Percentiles rank a stretch among this genome's conserved stretches.
These are phyloP conservation scores for Coprinellus micaceus DNA, from an alignment of 768 basidiomycete species.

Conservation along the genomic window DNA sequence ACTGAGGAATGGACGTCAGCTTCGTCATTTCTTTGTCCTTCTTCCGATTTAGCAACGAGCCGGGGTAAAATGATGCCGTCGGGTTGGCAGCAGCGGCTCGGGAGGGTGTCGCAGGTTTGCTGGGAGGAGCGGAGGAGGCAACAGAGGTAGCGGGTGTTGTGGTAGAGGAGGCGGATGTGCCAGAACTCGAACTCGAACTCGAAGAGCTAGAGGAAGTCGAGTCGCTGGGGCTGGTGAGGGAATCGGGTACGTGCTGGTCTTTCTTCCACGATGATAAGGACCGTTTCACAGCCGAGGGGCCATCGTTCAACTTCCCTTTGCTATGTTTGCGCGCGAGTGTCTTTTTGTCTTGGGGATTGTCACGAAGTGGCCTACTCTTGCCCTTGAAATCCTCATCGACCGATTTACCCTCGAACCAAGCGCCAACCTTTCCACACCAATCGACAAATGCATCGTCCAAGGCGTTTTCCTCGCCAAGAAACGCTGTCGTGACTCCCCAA, in stretches of 20 bases:
- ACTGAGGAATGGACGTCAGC: neutral
- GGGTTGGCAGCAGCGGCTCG: neutral
- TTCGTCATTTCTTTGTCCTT: neutral
- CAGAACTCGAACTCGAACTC: conserved; percentile 1
- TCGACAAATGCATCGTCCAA: conserved; percentile 53
- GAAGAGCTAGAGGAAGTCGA: neutral
- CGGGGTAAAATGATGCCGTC: neutral
- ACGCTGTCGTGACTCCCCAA: conserved; percentile 59
- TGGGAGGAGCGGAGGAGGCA: neutral
- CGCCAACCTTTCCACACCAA: conserved; percentile 58
- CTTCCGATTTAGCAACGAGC: neutral
- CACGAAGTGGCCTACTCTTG: conserved; percentile 4
- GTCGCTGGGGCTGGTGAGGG: neutral
- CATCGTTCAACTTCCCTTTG: neutral
- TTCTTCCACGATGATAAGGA: neutral
- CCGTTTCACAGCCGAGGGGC: neutral
- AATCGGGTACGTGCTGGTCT: neutral
- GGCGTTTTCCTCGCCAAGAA: conserved; percentile 49
- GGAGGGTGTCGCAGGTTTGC: conserved; percentile 1
- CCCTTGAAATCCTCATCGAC: neutral
- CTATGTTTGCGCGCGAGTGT: neutral
- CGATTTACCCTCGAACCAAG: conserved; percentile 31
- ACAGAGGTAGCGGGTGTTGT: neutral
- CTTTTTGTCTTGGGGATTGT: conserved; percentile 6
- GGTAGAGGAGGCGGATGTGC: neutral